A percentile compares a stretch with the other conserved stretches of the same genome.
Conservation (phyloP, 2,329 filamentous ascomycete species). For the Rhynchosporium agropyri region DNA sequence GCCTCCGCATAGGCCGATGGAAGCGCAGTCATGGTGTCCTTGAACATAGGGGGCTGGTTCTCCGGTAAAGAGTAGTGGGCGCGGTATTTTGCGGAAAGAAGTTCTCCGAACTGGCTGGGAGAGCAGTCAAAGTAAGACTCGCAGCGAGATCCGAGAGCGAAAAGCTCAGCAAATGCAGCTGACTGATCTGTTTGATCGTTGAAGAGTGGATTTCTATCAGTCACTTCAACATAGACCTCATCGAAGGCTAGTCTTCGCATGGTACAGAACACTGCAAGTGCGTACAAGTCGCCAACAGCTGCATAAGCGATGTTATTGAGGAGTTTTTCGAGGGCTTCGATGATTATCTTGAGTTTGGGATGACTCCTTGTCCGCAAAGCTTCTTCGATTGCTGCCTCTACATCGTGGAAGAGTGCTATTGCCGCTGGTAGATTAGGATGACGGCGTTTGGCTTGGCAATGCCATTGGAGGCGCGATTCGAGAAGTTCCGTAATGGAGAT, state of each 20-base stretch:
- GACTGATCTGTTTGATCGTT: constrained; percentile 64
- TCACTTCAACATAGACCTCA: constrained; percentile 64
- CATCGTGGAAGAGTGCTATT: constrained; percentile 46
- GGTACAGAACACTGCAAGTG: constrained; percentile 59
- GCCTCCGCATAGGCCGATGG: constrained; percentile 54
- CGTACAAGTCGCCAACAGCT: constrained; percentile 55
- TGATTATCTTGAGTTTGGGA: constrained; percentile 18
- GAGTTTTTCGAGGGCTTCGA: constrained; percentile 16
- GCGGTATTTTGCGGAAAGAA: constrained; percentile 40
- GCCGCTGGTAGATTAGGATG: constrained; percentile 43
- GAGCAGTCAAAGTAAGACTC: constrained; percentile 62
- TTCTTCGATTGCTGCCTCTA: constrained; percentile 35
- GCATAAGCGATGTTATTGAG: constrained; percentile 42
- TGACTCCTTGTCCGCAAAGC: constrained; percentile 23
- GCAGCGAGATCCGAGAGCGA: constrained; percentile 64
- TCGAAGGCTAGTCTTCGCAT: constrained; percentile 59
- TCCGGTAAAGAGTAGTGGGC: constrained; percentile 49
- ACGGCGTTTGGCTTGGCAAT: constrained; percentile 43
- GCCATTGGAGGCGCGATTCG: constrained; percentile 46
- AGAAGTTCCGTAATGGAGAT: constrained; percentile 43
- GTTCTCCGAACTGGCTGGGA: constrained; percentile 51
- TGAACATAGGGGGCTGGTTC: constrained; percentile 52
- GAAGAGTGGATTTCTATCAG: constrained; percentile 63
- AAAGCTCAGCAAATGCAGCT: constrained; percentile 64
- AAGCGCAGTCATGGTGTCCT: constrained; percentile 52